Evolutionary conservation across 176 grass and related monocot genomes (phyloP).

Genomic region (Rhynchospora tenuis): DNA sequence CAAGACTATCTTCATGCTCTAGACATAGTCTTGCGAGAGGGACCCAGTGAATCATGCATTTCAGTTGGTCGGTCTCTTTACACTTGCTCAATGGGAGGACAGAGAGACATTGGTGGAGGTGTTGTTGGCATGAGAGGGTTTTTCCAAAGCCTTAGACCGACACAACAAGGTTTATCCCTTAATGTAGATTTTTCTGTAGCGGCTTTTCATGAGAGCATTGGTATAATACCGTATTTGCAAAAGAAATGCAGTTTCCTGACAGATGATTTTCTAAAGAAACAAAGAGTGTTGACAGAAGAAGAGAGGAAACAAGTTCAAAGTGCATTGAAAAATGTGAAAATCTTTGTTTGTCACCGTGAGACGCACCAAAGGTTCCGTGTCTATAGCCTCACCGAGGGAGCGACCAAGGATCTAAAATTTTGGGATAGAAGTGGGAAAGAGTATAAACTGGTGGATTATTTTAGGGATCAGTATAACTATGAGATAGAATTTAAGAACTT

Average conservation of each 20-base stretch:
- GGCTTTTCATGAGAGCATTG: constrained; percentile 78
- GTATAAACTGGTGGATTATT: constrained; percentile 75
- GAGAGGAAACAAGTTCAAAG: constrained; percentile 69
- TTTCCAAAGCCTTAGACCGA: constrained; percentile 78
- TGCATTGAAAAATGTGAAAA: constrained; percentile 72
- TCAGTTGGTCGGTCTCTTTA: constrained; percentile 74
- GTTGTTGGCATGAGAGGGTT: constrained; percentile 79
- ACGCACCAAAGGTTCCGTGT: constrained; percentile 80
- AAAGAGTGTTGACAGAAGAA: constrained; percentile 51
- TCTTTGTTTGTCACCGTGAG: constrained; percentile 86
- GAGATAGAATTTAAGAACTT: constrained; percentile 94
- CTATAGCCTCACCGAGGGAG: constrained; percentile 64
- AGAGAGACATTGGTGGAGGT: constrained; percentile 69
- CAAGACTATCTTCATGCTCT: constrained; percentile 80
- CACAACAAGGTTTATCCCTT: constrained; percentile 87
- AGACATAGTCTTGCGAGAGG: constrained; percentile 73
- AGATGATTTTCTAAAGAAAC: constrained; percentile 55
- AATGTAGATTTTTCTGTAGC: constrained; percentile 84
- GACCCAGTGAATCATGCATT: constrained; percentile 59
- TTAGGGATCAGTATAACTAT: constrained; percentile 87
- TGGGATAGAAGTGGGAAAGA: constrained; percentile 74
- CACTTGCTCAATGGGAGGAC: constrained; percentile 53
- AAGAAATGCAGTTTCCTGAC: constrained; percentile 76
- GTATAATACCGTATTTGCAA: constrained; percentile 85
- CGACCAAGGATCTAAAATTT: constrained; percentile 86